These are phyloP conservation scores for Paramecium pentaurelia DNA, from an alignment of 73 alveolate genomes.

Conservation along the genomic window DNA sequence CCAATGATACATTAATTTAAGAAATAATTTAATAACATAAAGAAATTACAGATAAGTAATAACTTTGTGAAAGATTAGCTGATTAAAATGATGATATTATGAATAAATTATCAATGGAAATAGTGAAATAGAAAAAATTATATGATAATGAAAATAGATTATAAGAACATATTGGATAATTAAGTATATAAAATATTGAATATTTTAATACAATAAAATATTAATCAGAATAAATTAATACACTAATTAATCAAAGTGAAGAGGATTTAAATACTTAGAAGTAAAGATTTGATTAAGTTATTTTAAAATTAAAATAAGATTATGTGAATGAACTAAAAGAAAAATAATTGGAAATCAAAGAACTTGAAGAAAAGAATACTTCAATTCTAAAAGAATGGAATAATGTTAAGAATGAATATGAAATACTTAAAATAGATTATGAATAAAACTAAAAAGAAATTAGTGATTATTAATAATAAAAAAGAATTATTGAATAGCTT, in stretches of 20 bases:
- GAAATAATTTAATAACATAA: neutral
- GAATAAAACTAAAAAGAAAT: neutral
- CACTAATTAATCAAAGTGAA: neutral
- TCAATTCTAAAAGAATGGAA: neutral
- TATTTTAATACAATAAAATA: neutral
- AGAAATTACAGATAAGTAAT: neutral
- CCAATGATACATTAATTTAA: neutral
- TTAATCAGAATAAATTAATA: neutral
- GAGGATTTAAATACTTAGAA: neutral
- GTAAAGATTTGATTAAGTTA: neutral
- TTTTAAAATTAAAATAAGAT: neutral
- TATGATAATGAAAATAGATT: neutral
- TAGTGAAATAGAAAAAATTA: neutral
- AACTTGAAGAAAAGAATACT: neutral
- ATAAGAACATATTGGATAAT: neutral
- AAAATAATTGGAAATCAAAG: neutral
- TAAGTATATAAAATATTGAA: neutral
- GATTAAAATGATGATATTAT: neutral
- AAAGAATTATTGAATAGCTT: neutral
- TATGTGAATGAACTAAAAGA: neutral
- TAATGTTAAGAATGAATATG: neutral
- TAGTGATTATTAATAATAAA: conserved; percentile 3
- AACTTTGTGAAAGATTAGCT: neutral
- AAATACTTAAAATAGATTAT: neutral
- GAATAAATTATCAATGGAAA: neutral